These are phyloP conservation scores for Colletotrichum siamense DNA, from an alignment of 2,329 filamentous ascomycete species.

Conservation along the genomic window DNA sequence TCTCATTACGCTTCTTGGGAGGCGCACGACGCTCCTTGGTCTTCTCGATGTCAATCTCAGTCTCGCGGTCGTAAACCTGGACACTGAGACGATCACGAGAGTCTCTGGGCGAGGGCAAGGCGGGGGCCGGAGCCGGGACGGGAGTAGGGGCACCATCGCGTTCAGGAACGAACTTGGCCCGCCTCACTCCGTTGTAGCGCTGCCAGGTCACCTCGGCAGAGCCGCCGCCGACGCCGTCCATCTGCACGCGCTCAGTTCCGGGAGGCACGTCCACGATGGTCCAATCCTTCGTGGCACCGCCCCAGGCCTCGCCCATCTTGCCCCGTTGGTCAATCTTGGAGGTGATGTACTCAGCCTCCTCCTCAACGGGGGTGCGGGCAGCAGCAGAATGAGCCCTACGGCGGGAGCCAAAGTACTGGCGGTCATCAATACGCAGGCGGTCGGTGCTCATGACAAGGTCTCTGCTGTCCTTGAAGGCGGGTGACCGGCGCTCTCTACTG, in stretches of 20 bases:
- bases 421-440: conserved; percentile 49
- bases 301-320: conserved; percentile 74
- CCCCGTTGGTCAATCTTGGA: conserved; percentile 63
- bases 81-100: conserved; percentile 47
- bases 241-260: conserved; percentile 79
- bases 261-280: conserved; percentile 84
- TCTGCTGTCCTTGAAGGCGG: conserved; percentile 50
- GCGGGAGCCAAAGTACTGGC: conserved; percentile 40
- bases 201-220: conserved; percentile 80
- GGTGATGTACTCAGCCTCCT: conserved; percentile 69
- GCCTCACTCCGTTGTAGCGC: conserved; percentile 77
- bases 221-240: conserved; percentile 81
- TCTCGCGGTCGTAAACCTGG: conserved; percentile 50
- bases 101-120: conserved; percentile 35
- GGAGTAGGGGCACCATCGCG: conserved; percentile 49
- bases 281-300: conserved; percentile 80
- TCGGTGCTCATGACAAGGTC: conserved; percentile 69
- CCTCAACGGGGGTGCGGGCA: conserved; percentile 49
- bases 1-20: conserved; percentile 61
- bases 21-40: conserved; percentile 54
- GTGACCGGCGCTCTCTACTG: conserved; percentile 44
- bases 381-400: conserved; percentile 60
- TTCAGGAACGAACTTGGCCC: conserved; percentile 76
- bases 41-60: conserved; percentile 60
- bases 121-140: conserved; percentile 14